Conservation (phyloP, 2,329 filamentous ascomycete species). For the Venturia oleaginea region DNA sequence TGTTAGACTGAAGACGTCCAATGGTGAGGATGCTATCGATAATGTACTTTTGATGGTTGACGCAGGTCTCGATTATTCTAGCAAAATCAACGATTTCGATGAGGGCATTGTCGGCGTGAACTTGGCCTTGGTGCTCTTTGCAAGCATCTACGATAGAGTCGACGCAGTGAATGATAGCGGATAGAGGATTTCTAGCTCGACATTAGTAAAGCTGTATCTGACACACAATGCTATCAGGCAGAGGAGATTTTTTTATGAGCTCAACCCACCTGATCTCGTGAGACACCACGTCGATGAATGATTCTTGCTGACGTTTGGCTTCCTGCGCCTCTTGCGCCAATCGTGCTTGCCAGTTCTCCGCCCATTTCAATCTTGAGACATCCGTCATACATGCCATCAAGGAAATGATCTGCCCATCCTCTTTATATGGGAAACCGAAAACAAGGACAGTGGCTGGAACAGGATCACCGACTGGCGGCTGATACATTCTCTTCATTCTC, state of each 20-base stretch:
- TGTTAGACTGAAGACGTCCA: background rate
- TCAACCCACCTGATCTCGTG: background rate
- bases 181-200: constrained; percentile 8
- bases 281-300: constrained; percentile 1
- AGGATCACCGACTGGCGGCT: constrained; percentile 2
- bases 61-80: constrained; percentile 5
- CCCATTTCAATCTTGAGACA: constrained; percentile 3
- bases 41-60: constrained; percentile 1
- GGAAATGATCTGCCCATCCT: background rate
- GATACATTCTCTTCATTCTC: background rate
- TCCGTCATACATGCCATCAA: constrained; percentile 5
- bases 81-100: background rate
- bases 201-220: background rate
- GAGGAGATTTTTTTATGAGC: background rate
- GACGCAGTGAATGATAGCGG: constrained; percentile 11
- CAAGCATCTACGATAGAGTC: constrained; percentile 10
- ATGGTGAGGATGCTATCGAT: constrained; percentile 4
- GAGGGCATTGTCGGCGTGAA: background rate
- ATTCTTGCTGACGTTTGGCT: constrained; percentile 8
- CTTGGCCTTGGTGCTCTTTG: background rate
- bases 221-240: too few species aligned
- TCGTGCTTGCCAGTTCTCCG: constrained; percentile 1
- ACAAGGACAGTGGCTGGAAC: background rate
- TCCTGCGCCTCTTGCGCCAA: constrained; percentile 3
- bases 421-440: background rate